Base-by-base conservation (phyloP, 768 basidiomycete genomes). In the Podaxis mareebaensis region DNA sequence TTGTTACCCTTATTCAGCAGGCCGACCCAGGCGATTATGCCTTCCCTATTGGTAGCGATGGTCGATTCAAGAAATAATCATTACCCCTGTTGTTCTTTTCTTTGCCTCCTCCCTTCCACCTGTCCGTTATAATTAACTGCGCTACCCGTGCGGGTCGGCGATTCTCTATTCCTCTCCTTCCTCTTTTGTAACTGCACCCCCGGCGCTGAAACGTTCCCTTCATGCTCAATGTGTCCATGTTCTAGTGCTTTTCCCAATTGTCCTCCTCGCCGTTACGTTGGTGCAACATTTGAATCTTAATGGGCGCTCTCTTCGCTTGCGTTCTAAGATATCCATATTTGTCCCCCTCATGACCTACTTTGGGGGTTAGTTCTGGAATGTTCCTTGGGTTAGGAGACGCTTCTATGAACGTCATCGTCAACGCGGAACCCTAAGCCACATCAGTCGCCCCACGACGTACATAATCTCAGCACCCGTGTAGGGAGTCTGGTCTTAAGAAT, bases 1-100 rank as follows among this genome's bases (percentile, higher is more conserved):
- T 72, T 24, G 46, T 69, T 12, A 58, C 61, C 39, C 69, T 78
- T 63, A 72, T 79, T 58, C 66, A 70, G 51, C 69, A 76, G 46
- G 69, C 74, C 30, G 72, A 68, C 68, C 65, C 58, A 12, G 70
- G 53, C 12, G 53, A 62, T 33, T 62, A 62, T 36, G 36, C 39
- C 12, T 62, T 60, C 42, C 58, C 58, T 33, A 11, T 38, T 39
- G 17, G 12, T 13, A 70, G 60, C 57, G 65, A 28, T 42, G 42
- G 30, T 63, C n/a, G 36, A 6, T 54, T 39, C 33, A 22, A 22
- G 51, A 22, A 24, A 39, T 40, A 17, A 38, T 24, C 40, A 20
- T 17, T 33, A 33, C 59, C 11, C 10, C 2, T 46, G n/a, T 10
- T 17, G 17, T 46, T 20, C 5, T 8, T 8, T 46, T 46, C n/a